phyloP scores from a whole-genome alignment of 2,329 filamentous ascomycete genomes.

The Curvularia lunata region DNA sequence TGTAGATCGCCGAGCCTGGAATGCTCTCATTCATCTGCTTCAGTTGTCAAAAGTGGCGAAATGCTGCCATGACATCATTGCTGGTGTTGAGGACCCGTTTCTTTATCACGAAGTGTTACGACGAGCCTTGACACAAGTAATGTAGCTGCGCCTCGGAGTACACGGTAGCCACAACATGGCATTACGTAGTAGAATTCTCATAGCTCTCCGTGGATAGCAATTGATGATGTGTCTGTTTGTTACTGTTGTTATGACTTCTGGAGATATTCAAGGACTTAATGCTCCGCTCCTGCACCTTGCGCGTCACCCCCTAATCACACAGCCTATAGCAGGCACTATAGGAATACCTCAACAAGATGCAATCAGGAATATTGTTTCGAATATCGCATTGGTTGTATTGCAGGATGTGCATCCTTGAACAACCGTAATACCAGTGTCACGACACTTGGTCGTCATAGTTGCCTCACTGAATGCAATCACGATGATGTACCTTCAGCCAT shows the following conservation, averaged over 20 bases:
- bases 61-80: neutral
- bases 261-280: neutral
- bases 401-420: neutral
- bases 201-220: neutral
- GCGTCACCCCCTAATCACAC: neutral
- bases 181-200: neutral
- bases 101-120: neutral
- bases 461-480: slow-evolving; percentile 1
- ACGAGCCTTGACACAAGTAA: neutral
- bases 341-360: neutral
- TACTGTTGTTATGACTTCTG: neutral
- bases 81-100: neutral
- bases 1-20: too few species aligned
- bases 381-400: neutral
- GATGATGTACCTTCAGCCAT: neutral
- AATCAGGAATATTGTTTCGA: neutral
- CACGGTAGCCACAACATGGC: neutral
- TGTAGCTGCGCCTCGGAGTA: neutral
- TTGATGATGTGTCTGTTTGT: neutral
- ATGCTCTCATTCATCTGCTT: neutral
- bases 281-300: neutral
- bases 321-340: neutral
- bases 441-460: neutral
- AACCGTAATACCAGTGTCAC: neutral
- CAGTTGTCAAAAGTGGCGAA: neutral